Evolutionary conservation across 2,329 filamentous ascomycete genomes (phyloP), one percentile per base, ranked within the genome.

Genomic region (Beauveria asiatica): DNA sequence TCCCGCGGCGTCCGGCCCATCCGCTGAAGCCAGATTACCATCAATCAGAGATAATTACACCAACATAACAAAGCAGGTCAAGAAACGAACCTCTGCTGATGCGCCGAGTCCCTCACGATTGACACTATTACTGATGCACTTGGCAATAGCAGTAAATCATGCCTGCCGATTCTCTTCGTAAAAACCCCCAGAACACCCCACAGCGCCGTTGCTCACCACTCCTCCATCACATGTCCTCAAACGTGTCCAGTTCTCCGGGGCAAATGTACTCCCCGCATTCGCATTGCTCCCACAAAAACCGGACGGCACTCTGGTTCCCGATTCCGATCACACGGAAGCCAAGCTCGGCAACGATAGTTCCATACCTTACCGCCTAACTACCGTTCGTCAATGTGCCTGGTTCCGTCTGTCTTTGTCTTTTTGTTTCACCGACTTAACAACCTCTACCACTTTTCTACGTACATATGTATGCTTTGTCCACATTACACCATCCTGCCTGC

Each of bases 251-350:
- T 23, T 25, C 21, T 48, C 33, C 11, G 13, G 33, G 33, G 11
- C 33, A 37, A 37, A 37, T 6, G 33, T 6, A 13, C 11, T 48
- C 45, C 23, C 45, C 23, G 41, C 23, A 48, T 25, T 25, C 21
- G 19, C 19, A 25, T 23, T 48, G 23, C 23, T 25, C 23, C 23
- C 25, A 44, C 21, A 11, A 16, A 19, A 44, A 37, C 56, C 46
- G 48, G 56, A 25, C 56, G 56, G 56, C 25, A 25, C 17, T 59
- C 45, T 51, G 5, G 17, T 30, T 45, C 56, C 56, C 56, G 56
- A 25, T 59, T 59, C 56, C 56, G 56, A 59, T 59, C 56, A 59
- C 56, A 59, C 56, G 56, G 48, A 51, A 57, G 45, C 45, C 33
- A 42, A 23, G 11, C 45, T 57, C 55, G 45, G 51, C 51, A 54